Evolutionary conservation across 768 basidiomycete genomes (phyloP).

Genomic region (Candolleomyces eurysporus): DNA sequence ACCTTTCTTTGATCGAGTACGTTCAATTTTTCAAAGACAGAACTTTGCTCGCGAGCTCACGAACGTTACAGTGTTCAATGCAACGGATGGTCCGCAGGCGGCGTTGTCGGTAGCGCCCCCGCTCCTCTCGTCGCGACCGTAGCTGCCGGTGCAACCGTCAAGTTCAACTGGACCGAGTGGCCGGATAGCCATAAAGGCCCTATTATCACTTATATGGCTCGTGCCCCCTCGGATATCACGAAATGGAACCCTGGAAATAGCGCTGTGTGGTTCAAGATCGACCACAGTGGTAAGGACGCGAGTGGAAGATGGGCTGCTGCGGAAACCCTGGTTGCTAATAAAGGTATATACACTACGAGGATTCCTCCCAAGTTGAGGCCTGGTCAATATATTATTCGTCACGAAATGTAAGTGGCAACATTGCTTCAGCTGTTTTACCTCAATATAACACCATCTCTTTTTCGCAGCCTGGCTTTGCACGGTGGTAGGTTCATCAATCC

Average conservation of each 20-base stretch:
- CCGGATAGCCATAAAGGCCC: conserved; percentile 29
- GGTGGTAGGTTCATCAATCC: conserved; percentile 17
- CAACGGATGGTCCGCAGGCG: conserved; percentile 25
- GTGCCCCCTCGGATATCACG: conserved; percentile 43
- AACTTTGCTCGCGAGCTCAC: background rate
- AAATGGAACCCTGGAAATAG: conserved; percentile 39
- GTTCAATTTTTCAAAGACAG: background rate
- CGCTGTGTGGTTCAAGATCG: conserved; percentile 50
- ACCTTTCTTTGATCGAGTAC: conserved; percentile 38
- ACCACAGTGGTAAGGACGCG: conserved; percentile 38
- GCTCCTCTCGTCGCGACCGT: conserved; percentile 32
- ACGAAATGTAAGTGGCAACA: conserved; percentile 36
- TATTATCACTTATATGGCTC: conserved; percentile 46
- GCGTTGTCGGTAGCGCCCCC: conserved; percentile 32
- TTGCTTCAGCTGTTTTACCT: background rate
- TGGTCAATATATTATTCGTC: conserved; percentile 47
- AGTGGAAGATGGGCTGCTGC: conserved; percentile 45
- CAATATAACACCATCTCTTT: background rate
- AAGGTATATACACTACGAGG: conserved; percentile 42
- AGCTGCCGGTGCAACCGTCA: conserved; percentile 35
- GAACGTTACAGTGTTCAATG: conserved; percentile 28
- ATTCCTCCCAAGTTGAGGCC: conserved; percentile 41
- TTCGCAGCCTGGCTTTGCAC: conserved; percentile 35
- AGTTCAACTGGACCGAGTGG: conserved; percentile 33
- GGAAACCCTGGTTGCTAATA: conserved; percentile 31